Conservation (phyloP, 2,329 filamentous ascomycete genomes). For the Alternaria brassicae region DNA sequence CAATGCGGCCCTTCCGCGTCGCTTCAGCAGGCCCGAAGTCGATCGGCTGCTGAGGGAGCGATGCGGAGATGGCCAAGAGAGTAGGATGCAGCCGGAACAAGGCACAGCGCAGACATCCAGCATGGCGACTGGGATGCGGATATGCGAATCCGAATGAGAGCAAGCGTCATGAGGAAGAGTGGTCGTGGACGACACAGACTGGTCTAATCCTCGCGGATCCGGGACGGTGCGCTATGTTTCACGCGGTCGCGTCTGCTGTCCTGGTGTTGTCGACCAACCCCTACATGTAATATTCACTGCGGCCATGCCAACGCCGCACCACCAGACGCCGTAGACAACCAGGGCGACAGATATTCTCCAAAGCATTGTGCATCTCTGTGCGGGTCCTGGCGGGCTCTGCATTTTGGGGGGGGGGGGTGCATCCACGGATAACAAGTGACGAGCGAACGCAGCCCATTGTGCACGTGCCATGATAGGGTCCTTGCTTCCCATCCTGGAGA, state of each 20-base stretch:
- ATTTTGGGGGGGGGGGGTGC: too few species aligned
- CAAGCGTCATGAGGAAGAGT: constrained; percentile 24
- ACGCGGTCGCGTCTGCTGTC: constrained; percentile 30
- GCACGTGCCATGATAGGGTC: constrained; percentile 16
- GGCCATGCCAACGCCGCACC: constrained; percentile 20
- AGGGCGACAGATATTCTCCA: constrained; percentile 2
- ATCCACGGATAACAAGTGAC: constrained; percentile 7
- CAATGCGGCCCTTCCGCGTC: constrained; percentile 18
- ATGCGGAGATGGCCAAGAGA: constrained; percentile 32
- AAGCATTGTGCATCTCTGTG: constrained; percentile 1
- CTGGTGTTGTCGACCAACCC: constrained; percentile 1
- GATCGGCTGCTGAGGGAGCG: constrained; percentile 25
- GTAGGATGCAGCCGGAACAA: constrained; percentile 25
- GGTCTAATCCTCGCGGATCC: constrained; percentile 40
- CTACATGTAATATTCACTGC: constrained; percentile 2
- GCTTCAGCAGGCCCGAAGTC: constrained; percentile 24
- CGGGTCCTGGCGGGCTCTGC: background rate
- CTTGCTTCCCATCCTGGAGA: constrained; percentile 17
- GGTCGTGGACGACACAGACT: constrained; percentile 13
- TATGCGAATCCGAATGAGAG: constrained; percentile 23
- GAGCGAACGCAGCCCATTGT: constrained; percentile 18
- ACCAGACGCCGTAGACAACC: background rate
- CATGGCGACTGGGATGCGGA: constrained; percentile 34
- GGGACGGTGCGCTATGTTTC: constrained; percentile 48
- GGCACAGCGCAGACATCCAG: constrained; percentile 25